phyloP scores from a whole-genome alignment of 2,329 filamentous ascomycete genomes.

The Dothideomycetes sp. region DNA sequence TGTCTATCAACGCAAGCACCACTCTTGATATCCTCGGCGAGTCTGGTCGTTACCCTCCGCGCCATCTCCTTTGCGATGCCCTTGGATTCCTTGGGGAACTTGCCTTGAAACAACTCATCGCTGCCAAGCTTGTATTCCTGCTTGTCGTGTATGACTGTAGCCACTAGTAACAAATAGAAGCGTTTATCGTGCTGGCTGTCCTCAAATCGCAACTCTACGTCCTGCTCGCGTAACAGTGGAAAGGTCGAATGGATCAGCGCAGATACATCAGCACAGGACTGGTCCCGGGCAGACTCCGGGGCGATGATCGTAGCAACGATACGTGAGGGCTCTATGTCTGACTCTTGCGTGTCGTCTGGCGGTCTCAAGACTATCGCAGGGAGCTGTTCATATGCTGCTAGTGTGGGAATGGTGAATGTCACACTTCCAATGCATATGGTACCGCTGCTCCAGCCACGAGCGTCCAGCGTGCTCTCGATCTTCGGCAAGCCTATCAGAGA shows the following conservation, averaged over 20 bases:
- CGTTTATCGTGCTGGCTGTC: slow-evolving; percentile 14
- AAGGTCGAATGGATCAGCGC: slow-evolving; percentile 8
- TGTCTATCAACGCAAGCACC: slow-evolving; percentile 42
- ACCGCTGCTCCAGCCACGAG: slow-evolving; percentile 45
- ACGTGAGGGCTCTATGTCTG: slow-evolving; percentile 11
- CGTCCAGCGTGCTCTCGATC: slow-evolving; percentile 31
- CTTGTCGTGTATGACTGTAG: slow-evolving; percentile 28
- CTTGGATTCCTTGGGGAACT: slow-evolving; percentile 16
- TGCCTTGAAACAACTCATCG: slow-evolving; percentile 37
- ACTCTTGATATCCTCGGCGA: slow-evolving; percentile 35
- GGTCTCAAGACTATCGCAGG: slow-evolving; percentile 25
- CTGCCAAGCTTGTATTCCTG: slow-evolving; percentile 38
- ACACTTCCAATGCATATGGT: slow-evolving; percentile 35
- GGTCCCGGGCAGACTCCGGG: slow-evolving; percentile 21
- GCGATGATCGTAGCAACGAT: slow-evolving; percentile 28
- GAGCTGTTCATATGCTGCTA: slow-evolving; percentile 17
- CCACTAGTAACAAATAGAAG: slow-evolving; percentile 46
- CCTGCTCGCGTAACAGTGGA: neutral
- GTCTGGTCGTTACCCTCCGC: slow-evolving; percentile 30
- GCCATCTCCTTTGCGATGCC: slow-evolving; percentile 23
- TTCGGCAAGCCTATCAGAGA: slow-evolving; percentile 37
- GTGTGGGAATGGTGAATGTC: slow-evolving; percentile 36
- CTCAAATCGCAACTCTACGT: slow-evolving; percentile 6
- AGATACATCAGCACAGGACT: neutral
- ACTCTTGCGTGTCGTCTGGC: slow-evolving; percentile 13